A percentile compares a stretch with the other conserved stretches of the same genome.
Evolutionary conservation across 2,329 filamentous ascomycete genomes (phyloP).

Genomic region (Ramichloridium luteum): DNA sequence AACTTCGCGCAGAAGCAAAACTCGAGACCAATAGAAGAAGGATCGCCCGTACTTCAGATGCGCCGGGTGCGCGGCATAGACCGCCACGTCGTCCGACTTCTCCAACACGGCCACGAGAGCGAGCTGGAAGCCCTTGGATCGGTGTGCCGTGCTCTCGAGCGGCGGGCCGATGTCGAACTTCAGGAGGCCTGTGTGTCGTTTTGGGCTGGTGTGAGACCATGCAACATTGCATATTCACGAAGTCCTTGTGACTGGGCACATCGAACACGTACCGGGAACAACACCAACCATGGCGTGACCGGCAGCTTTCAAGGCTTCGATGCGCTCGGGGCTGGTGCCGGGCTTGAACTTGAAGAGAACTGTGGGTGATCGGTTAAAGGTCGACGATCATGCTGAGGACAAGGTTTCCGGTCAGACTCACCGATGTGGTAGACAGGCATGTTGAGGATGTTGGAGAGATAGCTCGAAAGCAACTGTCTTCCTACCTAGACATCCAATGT

Average conservation of each 20-base stretch:
- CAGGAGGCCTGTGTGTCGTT: constrained; percentile 6
- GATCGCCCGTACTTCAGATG: constrained; percentile 35
- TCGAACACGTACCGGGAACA: constrained; percentile 9
- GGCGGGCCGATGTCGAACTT: constrained; percentile 20
- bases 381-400: not conserved
- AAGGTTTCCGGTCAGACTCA: constrained; percentile 2
- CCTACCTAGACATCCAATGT: too few species aligned
- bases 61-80: constrained; percentile 35
- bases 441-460: too few species aligned
- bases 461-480: too few species aligned
- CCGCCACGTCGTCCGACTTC: constrained; percentile 29
- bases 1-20: too few species aligned
- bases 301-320: constrained; percentile 11
- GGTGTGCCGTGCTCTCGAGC: constrained; percentile 28
- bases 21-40: too few species aligned
- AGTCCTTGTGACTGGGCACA: too few species aligned
- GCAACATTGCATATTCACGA: too few species aligned
- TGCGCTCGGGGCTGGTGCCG: constrained; percentile 9
- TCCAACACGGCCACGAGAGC: constrained; percentile 36
- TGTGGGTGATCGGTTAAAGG: constrained; percentile 1
- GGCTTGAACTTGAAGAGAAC: constrained; percentile 18
- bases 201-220: constrained; percentile 1
- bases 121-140: constrained; percentile 35
- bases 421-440: constrained; percentile 16
- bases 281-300: constrained; percentile 13